These are phyloP conservation scores for Trebouxia sp. DNA, from an alignment of 139 green algal species.

Conservation along the genomic window DNA sequence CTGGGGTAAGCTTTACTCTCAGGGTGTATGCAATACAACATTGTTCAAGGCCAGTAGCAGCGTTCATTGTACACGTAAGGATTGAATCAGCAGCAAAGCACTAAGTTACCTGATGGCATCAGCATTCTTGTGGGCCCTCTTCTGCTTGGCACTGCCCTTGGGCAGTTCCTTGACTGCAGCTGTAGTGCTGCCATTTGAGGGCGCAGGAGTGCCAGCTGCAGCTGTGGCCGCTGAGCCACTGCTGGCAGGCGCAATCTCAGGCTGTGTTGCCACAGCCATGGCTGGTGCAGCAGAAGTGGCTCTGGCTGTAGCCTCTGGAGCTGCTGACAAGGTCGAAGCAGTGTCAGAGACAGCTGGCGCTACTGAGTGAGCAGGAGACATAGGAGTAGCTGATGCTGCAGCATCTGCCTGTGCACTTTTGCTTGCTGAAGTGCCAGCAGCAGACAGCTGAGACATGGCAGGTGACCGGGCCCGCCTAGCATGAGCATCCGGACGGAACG, in stretches of 20 bases:
- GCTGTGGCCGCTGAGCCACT: neutral
- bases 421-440: neutral
- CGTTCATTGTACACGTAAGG: no score
- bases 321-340: neutral
- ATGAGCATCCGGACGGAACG: neutral
- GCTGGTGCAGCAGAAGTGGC: neutral
- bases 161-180: neutral
- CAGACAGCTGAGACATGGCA: neutral
- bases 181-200: neutral
- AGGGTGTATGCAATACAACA: no score
- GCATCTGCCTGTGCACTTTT: neutral
- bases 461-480: neutral
- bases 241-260: neutral
- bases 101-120: conserved; percentile 6
- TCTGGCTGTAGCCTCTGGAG: neutral
- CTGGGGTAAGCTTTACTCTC: no score
- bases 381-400: neutral
- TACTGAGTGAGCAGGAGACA: neutral
- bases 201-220: neutral
- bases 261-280: neutral
- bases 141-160: neutral
- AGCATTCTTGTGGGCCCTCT: conserved; percentile 24
- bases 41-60: no score
- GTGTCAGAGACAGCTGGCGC: neutral
- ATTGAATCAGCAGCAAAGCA: neutral